These are phyloP conservation scores for Periglandula ipomoeae DNA, from an alignment of 2,329 filamentous ascomycete species.

Conservation along the genomic window DNA sequence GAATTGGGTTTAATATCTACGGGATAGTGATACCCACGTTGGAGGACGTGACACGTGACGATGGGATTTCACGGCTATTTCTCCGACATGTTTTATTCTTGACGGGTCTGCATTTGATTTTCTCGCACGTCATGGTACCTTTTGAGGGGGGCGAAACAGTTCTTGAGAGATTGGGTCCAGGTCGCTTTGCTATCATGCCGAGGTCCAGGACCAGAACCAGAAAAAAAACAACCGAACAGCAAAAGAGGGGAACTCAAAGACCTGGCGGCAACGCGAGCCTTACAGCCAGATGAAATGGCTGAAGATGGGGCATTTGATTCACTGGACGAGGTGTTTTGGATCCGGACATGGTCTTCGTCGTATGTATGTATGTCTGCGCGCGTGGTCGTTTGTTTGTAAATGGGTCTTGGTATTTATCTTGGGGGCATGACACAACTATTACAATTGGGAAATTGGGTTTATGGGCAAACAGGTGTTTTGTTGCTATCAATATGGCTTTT, in stretches of 20 bases:
- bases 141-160: too few species aligned
- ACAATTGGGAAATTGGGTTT: not conserved
- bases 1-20: not conserved
- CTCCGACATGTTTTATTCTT: too few species aligned
- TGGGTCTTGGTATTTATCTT: not conserved
- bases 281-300: not conserved
- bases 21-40: too few species aligned
- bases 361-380: not conserved
- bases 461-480: not conserved
- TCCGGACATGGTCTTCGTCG: not conserved
- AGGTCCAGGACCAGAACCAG: too few species aligned
- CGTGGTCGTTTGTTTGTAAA: not conserved
- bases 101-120: too few species aligned
- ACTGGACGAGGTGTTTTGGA: not conserved
- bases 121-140: too few species aligned
- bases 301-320: not conserved
- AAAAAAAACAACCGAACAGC: too few species aligned
- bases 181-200: too few species aligned
- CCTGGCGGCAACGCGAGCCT: constrained; percentile 4
- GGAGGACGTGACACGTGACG: too few species aligned
- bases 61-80: too few species aligned
- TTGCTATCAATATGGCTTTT: not conserved
- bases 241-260: not conserved
- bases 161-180: too few species aligned
- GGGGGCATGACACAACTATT: not conserved